Evolutionary conservation across 176 grass and related monocot species (phyloP), one percentile per base, ranked within the genome.

Genomic region (Paspalum notatum): DNA sequence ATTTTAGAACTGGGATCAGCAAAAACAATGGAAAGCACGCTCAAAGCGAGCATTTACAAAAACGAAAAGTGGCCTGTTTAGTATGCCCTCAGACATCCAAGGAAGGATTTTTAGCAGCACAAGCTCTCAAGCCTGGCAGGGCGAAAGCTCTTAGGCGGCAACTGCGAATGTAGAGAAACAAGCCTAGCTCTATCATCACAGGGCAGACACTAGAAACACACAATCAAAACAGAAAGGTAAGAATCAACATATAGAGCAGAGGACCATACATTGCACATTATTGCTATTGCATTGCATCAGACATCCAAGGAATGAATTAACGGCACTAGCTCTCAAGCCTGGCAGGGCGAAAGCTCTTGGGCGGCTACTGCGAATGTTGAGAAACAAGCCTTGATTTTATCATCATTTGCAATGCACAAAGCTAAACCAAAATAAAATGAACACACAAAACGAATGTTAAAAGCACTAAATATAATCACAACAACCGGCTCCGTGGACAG

Each of bases 61-160:
- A n/a, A n/a, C n/a, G n/a, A n/a, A n/a, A n/a, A n/a, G n/a, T n/a
- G n/a, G n/a, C n/a, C n/a, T n/a, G n/a, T n/a, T n/a, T n/a, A n/a
- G n/a, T n/a, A n/a, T n/a, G n/a, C n/a, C n/a, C n/a, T 89, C 88
- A 86, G 79, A 86, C 83, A 90, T 90, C 88, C 88, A 90, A 90
- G 84, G 83, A 90, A 90, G 84, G 79, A 80, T n/a, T n/a, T 41
- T 25, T 15, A 49, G 55, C 79, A 90, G 84, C 88, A 90, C 1
- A 26, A 90, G 62, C 88, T 90, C 88, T 90, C 88, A 67, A 90
- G 68, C 79, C 83, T 67, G 88, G 83, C 80, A 48, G 13, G 84
- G 75, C 88, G 62, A 86, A 80, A 90, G 84, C 84, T 87, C 84
- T 87, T 86, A 83, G 84, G 80, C 47, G 62, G 80, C 80, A 79